Base-by-base conservation (phyloP, 2,329 filamentous ascomycete species). In the Colletotrichum theobromicola region DNA sequence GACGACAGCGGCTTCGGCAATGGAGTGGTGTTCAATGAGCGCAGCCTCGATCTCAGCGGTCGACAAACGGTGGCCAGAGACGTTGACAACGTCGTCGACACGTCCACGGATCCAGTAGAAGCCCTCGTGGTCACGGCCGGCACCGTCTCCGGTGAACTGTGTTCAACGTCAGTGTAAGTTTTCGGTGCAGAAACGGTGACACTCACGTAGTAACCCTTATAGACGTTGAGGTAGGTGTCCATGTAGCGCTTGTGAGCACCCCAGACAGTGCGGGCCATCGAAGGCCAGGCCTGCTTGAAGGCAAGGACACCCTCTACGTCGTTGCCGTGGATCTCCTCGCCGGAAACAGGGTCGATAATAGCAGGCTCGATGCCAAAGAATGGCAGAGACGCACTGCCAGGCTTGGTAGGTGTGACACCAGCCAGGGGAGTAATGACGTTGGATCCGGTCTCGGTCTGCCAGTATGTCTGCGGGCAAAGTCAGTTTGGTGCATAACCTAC, bases 51-150 rank as follows among this genome's bases (percentile, higher is more conserved):
- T 99, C 85, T 99, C 97, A 42, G 97, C 96, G 12, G 97, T 99
- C 18, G 96, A 98, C 76, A 99, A 90, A 84, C 97, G 94, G 86
- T 99, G 97, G 32, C 97, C 97, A 79, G 94, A 97, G 76, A 99
- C 97, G 85, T 99, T 99, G 84, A 99, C 96, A 57, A 99, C 97
- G 81, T 99, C 97, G 82, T 99, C 97, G 67, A 99, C 97, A 85
- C 97, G 95, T 78, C 97, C 97, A 76, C 97, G 95, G 84, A 99
- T 99, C 97, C 97, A 99, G 92, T 98, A 99, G 89, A 98, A 99
- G 72, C 97, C 97, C 81, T 99, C 97, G 85, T 98, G 94, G 84
- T 99, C 97, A 82, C 97, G 94, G 75, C 94, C 97, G 70, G 97
- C 97, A 82, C 97, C 97, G 82, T 99, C 97, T 73, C 95, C 95